Conservation (phyloP, 1,284 basidiomycete genomes). For the Dichomitus squalens region DNA sequence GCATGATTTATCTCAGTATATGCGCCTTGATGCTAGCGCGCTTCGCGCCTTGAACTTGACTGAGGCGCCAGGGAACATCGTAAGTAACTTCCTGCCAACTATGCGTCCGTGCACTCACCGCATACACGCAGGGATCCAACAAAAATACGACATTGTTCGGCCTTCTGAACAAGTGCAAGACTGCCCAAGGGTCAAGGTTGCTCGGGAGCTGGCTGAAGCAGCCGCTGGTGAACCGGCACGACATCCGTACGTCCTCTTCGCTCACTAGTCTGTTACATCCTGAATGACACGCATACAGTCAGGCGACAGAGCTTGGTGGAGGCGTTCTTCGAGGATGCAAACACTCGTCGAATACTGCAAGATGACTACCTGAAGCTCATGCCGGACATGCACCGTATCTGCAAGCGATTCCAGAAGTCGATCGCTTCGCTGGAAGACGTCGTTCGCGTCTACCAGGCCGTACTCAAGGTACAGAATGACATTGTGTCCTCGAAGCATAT, state of each 20-base stretch:
- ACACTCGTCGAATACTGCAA: constrained; percentile 75
- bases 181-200: constrained; percentile 91
- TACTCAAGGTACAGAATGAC: constrained; percentile 50
- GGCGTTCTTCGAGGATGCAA: constrained; percentile 81
- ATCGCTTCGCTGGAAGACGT: constrained; percentile 92
- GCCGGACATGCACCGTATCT: constrained; percentile 94
- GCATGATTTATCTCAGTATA: constrained; percentile 93
- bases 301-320: constrained; percentile 89
- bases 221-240: constrained; percentile 91
- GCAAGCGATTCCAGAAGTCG: constrained; percentile 89
- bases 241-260: constrained; percentile 74
- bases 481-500: neutral
- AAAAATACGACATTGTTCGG: constrained; percentile 91
- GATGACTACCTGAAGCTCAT: constrained; percentile 88
- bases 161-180: constrained; percentile 94
- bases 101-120: neutral
- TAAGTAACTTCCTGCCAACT: constrained; percentile 10
- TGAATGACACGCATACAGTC: constrained; percentile 42
- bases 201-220: constrained; percentile 96
- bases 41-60: constrained; percentile 89
- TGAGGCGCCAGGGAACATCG: constrained; percentile 46
- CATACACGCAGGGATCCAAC: constrained; percentile 47
- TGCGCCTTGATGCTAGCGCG: constrained; percentile 95
- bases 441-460: constrained; percentile 93
- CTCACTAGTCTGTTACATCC: neutral